A percentile compares a stretch with the other conserved stretches of the same genome.
These are phyloP conservation scores for Fusarium dlaminii DNA, from an alignment of 2,329 filamentous ascomycete genomes.

Conservation along the genomic window DNA sequence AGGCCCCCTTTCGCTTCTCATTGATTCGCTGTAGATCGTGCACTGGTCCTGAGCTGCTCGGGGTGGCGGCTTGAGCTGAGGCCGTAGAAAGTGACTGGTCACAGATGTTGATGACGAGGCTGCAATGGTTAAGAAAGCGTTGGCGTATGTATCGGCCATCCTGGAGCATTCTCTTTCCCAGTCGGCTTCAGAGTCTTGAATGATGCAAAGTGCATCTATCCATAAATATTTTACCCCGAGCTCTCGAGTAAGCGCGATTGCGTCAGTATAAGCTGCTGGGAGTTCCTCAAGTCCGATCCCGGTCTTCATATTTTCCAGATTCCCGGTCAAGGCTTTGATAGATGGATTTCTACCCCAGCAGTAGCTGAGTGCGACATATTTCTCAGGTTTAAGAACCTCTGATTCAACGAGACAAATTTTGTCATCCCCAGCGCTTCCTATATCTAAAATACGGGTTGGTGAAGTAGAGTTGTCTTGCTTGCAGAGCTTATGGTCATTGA, in stretches of 20 bases:
- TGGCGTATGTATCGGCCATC: constrained; percentile 30
- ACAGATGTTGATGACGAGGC: constrained; percentile 28
- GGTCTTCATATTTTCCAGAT: constrained; percentile 2
- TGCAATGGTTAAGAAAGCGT: constrained; percentile 27
- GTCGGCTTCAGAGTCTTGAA: constrained; percentile 20
- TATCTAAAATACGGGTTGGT: constrained; percentile 24
- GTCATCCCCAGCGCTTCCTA: background rate
- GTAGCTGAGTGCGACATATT: constrained; percentile 35
- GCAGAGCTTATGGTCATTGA: constrained; percentile 5
- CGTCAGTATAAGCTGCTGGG: constrained; percentile 22
- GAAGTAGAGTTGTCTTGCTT: background rate
- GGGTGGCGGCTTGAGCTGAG: background rate
- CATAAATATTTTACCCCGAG: constrained; percentile 24
- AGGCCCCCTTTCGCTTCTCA: background rate
- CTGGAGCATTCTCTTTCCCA: constrained; percentile 30
- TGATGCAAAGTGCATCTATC: constrained; percentile 35
- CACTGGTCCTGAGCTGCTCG: background rate
- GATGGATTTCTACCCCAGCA: constrained; percentile 23
- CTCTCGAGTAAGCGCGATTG: background rate
- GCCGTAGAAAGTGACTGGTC: constrained; percentile 9
- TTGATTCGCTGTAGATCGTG: background rate
- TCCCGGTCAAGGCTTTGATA: constrained; percentile 2
- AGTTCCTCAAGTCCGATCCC: constrained; percentile 4
- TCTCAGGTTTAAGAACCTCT: background rate
- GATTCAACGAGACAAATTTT: constrained; percentile 7